Evolutionary conservation across 139 green algal genomes (phyloP), one percentile per base, ranked within the genome.

Genomic region (Coelastrella sp.): DNA sequence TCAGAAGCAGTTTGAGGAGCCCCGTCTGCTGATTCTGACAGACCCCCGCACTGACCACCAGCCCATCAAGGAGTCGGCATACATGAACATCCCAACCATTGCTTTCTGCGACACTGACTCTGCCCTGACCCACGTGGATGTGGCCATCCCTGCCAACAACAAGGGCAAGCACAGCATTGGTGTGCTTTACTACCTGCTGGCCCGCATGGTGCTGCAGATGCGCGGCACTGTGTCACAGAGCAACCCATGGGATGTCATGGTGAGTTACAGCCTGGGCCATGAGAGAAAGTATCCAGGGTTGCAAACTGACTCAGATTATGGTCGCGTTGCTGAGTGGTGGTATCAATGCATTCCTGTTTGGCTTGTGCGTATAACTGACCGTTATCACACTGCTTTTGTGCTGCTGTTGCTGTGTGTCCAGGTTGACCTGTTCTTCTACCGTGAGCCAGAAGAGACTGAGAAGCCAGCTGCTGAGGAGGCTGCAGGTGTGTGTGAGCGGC

Each of bases 121-220:
- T 17, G 94, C 97, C 8, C 93, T 99, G 91, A 92, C 94, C 22
- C 88, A 97, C 91, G 97, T 99, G 82, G 98, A 99, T 93, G 94
- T 99, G 22, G 98, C 98, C 89, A 99, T 99, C 94, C 98, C 98
- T 59, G 98, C 98, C 92, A 99, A 99, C 97, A 99, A 99, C 98
- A 99, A 99, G 97, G 98, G 96, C 90, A 99, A 99, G 94, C 96
- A 99, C 93, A 96, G 96, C 80, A 99, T 99, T 90, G 98, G 98
- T 72, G 95, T 97, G 84, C 95, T 99, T 10, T 99, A 99, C 95
- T 99, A 96, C 94, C 94, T 99, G 85, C 95, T 99, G 83, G 97
- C 97, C 15, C 95, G 96, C 89, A 99, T 99, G 98, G 97, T 99
- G 74, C 95, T 99, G 87, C 96, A 99, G 94, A 99, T 99, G 98